Percentiles rank a stretch among this genome's conserved stretches.
These are phyloP conservation scores for Scheffersomyces coipomensis DNA, from an alignment of 805 yeast genomes.

Conservation along the genomic window DNA sequence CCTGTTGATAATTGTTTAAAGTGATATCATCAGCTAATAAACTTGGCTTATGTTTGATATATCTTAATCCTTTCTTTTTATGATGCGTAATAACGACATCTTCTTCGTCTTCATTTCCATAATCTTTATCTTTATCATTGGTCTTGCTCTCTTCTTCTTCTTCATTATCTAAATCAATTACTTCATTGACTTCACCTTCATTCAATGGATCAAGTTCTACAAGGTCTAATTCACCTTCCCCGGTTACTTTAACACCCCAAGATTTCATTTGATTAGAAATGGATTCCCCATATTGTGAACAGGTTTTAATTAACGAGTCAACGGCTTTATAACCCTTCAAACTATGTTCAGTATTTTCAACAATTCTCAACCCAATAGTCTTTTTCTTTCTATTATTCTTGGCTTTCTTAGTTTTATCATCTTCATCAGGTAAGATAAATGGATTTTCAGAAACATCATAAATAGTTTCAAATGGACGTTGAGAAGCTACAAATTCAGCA, in stretches of 20 bases:
- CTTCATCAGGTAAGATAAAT: slow-evolving; percentile 35
- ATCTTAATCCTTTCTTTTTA: slow-evolving; percentile 27
- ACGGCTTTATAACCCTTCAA: slow-evolving; percentile 91
- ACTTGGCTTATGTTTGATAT: slow-evolving; percentile 70
- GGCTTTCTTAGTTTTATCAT: slow-evolving; percentile 16
- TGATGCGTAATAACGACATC: slow-evolving; percentile 24
- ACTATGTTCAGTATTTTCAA: slow-evolving; percentile 67
- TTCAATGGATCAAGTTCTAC: slow-evolving; percentile 46
- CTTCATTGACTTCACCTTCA: slow-evolving; percentile 17
- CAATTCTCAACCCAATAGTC: slow-evolving; percentile 69
- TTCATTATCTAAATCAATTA: slow-evolving; percentile 11
- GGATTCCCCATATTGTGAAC: slow-evolving; percentile 71
- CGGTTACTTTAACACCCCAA: slow-evolving; percentile 87
- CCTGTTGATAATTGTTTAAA: slow-evolving; percentile 88
- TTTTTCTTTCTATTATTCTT: slow-evolving; percentile 44
- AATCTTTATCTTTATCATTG: slow-evolving; percentile 5
- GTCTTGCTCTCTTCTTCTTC: slow-evolving; percentile 1
- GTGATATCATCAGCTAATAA: slow-evolving; percentile 61
- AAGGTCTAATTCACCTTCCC: slow-evolving; percentile 66
- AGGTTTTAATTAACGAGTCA: slow-evolving; percentile 82
- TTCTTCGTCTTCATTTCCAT: slow-evolving; percentile 32
- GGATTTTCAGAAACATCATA: slow-evolving; percentile 58
- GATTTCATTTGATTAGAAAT: slow-evolving; percentile 70
- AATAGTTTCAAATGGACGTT: slow-evolving; percentile 68
- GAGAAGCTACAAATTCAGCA: slow-evolving; percentile 61